These are phyloP conservation scores for Tothia fuscella DNA, from an alignment of 2,329 filamentous ascomycete species.

Conservation along the genomic window DNA sequence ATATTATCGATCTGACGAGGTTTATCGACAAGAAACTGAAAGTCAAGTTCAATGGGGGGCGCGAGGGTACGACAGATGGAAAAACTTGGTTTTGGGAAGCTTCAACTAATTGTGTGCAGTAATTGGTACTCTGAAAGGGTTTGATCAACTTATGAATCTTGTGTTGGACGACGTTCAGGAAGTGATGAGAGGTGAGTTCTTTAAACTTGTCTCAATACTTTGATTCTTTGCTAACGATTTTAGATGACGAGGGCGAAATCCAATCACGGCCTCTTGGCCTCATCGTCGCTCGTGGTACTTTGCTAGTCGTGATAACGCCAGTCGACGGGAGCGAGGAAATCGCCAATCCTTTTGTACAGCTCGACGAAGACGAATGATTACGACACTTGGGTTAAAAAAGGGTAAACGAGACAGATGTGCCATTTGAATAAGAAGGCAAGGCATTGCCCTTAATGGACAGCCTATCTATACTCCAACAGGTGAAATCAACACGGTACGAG, in stretches of 20 bases:
- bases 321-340: slow-evolving; percentile 94
- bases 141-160: slow-evolving; percentile 95
- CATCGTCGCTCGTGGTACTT: slow-evolving; percentile 77
- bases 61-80: slow-evolving; percentile 56
- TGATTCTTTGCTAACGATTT: slow-evolving; percentile 6
- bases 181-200: slow-evolving; percentile 61
- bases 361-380: slow-evolving; percentile 42
- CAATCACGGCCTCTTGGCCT: slow-evolving; percentile 69
- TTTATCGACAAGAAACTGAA: slow-evolving; percentile 95
- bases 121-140: slow-evolving; percentile 81
- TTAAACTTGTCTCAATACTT: neutral
- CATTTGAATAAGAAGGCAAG: too few species aligned
- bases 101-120: slow-evolving; percentile 42
- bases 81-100: slow-evolving; percentile 1
- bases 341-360: slow-evolving; percentile 77
- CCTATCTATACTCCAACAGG: too few species aligned
- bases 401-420: too few species aligned
- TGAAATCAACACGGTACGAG: too few species aligned
- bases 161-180: slow-evolving; percentile 93
- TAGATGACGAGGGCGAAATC: slow-evolving; percentile 92
- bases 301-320: slow-evolving; percentile 85
- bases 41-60: slow-evolving; percentile 92
- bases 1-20: slow-evolving; percentile 87
- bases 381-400: too few species aligned
- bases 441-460: too few species aligned